Conservation (phyloP, 331 rosid species). For the Prunus yedoensis region DNA sequence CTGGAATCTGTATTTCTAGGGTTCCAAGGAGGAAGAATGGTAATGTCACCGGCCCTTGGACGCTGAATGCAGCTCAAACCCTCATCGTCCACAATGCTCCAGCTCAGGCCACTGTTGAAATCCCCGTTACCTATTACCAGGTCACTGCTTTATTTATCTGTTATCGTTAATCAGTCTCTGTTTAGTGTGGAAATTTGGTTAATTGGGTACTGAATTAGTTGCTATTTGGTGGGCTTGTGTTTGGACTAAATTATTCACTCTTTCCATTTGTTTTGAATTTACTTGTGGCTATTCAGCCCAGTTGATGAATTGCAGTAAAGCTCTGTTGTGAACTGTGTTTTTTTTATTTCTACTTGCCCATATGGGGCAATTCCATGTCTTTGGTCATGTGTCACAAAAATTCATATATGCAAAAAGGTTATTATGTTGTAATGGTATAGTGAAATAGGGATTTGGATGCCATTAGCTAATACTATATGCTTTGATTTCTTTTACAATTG, state of each 20-base stretch:
- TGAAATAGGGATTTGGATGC: neutral
- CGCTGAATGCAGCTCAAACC: conserved; percentile 49
- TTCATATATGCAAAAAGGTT: neutral
- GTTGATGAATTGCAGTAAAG: neutral
- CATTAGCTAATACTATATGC: neutral
- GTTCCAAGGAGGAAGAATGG: conserved; percentile 30
- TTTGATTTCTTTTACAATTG: neutral
- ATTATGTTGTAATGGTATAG: neutral
- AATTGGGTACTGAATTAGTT: neutral
- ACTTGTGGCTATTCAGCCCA: neutral
- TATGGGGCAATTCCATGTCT: neutral
- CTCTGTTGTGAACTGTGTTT: neutral
- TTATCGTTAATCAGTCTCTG: neutral
- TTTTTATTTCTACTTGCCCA: neutral
- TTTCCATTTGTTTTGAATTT: neutral
- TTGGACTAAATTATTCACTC: neutral
- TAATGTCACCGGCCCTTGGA: conserved; percentile 36
- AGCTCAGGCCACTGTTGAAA: conserved; percentile 46
- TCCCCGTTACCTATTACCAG: conserved; percentile 82
- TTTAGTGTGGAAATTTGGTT: neutral
- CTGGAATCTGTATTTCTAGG: conserved; percentile 35
- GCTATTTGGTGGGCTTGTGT: neutral
- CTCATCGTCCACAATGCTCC: conserved; percentile 37
- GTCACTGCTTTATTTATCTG: conserved; percentile 31
- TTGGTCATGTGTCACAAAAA: neutral